phyloP scores from a whole-genome alignment of 169 alveolate genomes.

The Plasmodium ovale region DNA sequence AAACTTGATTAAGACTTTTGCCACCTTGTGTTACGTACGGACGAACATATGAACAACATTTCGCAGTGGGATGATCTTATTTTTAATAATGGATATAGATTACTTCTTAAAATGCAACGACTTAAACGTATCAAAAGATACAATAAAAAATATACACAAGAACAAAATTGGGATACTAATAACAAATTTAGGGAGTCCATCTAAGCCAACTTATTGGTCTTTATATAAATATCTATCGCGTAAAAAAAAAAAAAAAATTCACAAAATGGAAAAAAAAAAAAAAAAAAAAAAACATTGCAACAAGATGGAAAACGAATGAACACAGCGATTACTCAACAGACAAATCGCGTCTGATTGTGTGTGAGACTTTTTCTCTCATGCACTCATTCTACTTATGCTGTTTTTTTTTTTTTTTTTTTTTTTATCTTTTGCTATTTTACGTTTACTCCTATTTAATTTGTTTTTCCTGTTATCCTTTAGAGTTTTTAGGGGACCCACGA shows the following conservation, averaged over 20 bases:
- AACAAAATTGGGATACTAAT: slow-evolving; percentile 67
- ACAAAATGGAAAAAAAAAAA: slow-evolving; percentile 4
- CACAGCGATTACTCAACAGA: not conserved
- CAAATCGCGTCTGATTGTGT: not conserved
- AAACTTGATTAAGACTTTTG: too few species aligned
- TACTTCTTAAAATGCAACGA: slow-evolving; percentile 62
- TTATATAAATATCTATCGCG: slow-evolving; percentile 61
- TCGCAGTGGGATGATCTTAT: not conserved
- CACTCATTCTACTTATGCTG: not conserved
- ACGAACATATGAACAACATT: too few species aligned
- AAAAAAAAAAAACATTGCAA: not conserved
- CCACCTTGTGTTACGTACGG: too few species aligned
- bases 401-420: slow-evolving; percentile 23
- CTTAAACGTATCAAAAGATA: slow-evolving; percentile 56
- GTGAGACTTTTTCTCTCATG: not conserved
- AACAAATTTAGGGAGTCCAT: slow-evolving; percentile 74
- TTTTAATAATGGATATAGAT: slow-evolving; percentile 45
- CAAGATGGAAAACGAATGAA: not conserved
- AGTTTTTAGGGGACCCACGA: slow-evolving; percentile 79
- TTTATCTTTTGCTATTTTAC: not conserved
- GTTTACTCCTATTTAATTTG: too few species aligned
- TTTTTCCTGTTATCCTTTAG: slow-evolving; percentile 76
- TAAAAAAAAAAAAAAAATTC: slow-evolving; percentile 18
- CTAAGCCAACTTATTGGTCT: slow-evolving; percentile 64
- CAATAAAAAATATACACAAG: slow-evolving; percentile 29